These are phyloP conservation scores for Penicillium paradoxum DNA, from an alignment of 495 filamentous ascomycete genomes.

Conservation along the genomic window DNA sequence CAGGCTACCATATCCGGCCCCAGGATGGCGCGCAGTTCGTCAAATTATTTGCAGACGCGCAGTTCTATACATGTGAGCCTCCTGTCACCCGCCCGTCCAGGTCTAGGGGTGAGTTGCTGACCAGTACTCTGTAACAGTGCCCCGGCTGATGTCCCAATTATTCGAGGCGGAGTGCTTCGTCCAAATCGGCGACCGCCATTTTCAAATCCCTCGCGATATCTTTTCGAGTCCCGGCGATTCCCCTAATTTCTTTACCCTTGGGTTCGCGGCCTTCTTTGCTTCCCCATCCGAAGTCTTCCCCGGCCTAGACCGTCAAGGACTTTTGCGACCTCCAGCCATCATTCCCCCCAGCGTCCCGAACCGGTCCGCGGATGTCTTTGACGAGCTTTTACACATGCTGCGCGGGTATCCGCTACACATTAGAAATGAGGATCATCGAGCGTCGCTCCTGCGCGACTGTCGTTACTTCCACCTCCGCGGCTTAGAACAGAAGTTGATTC, in stretches of 20 bases:
- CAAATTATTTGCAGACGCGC: slow-evolving; percentile 87
- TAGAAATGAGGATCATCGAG: slow-evolving; percentile 69
- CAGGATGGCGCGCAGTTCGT: slow-evolving; percentile 81
- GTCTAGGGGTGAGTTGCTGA: not conserved
- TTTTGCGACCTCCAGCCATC: slow-evolving; percentile 89
- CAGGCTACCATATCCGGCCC: slow-evolving; percentile 82
- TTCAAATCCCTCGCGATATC: slow-evolving; percentile 84
- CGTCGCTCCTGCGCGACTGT: slow-evolving; percentile 76
- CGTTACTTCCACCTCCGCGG: slow-evolving; percentile 91
- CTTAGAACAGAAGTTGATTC: slow-evolving; percentile 81
- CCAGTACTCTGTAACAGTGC: slow-evolving; percentile 58
- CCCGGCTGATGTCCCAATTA: slow-evolving; percentile 86
- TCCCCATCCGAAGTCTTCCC: slow-evolving; percentile 78
- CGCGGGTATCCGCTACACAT: slow-evolving; percentile 85
- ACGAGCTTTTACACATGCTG: slow-evolving; percentile 76
- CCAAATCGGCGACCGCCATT: slow-evolving; percentile 76
- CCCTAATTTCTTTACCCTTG: slow-evolving; percentile 93
- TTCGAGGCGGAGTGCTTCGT: slow-evolving; percentile 91
- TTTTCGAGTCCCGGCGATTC: slow-evolving; percentile 81
- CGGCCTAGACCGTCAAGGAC: slow-evolving; percentile 68
- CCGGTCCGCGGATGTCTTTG: slow-evolving; percentile 73
- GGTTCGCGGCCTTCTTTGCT: slow-evolving; percentile 85
- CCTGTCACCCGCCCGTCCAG: not conserved
- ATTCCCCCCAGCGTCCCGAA: slow-evolving; percentile 75
- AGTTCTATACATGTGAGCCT: slow-evolving; percentile 79